These are phyloP conservation scores for Paraconiothyrium brasiliense DNA, from an alignment of 2,329 filamentous ascomycete species.

Conservation along the genomic window DNA sequence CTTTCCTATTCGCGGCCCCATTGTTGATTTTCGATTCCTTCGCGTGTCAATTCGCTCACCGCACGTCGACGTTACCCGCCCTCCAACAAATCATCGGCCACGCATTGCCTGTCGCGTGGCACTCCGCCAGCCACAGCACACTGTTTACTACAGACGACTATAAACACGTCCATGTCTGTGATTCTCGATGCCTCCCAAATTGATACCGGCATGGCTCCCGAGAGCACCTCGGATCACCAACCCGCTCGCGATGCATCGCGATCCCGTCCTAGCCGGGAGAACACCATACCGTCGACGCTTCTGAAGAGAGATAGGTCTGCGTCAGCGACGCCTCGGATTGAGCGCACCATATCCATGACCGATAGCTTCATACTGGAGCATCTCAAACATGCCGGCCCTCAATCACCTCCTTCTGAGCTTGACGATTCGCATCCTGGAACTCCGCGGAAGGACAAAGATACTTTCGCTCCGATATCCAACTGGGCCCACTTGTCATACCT, in stretches of 20 bases:
- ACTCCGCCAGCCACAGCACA: constrained; percentile 26
- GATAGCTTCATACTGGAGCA: constrained; percentile 47
- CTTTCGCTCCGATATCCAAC: constrained; percentile 43
- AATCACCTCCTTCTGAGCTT: constrained; percentile 21
- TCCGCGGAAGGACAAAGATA: constrained; percentile 31
- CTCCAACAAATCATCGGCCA: constrained; percentile 25
- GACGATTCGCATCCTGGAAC: constrained; percentile 21
- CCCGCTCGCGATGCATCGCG: constrained; percentile 28
- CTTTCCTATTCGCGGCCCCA: constrained; percentile 16
- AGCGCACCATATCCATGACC: constrained; percentile 45
- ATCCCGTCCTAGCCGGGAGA: constrained; percentile 37
- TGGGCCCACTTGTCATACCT: constrained; percentile 49
- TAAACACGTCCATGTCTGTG: constrained; percentile 21
- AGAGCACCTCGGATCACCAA: constrained; percentile 26
- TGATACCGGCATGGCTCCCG: constrained; percentile 30
- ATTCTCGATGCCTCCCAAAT: constrained; percentile 23
- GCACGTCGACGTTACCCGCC: constrained; percentile 22
- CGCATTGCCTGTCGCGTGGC: constrained; percentile 30
- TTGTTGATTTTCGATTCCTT: constrained; percentile 23
- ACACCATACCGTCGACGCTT: constrained; percentile 39
- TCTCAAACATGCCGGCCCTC: constrained; percentile 23
- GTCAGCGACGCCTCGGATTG: constrained; percentile 36
- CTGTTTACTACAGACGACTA: constrained; percentile 8
- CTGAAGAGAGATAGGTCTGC: constrained; percentile 33
- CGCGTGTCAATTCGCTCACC: constrained; percentile 34